These are phyloP conservation scores for Euphorbia celastroides DNA, from an alignment of 441 rosid genomes.

Conservation along the genomic window DNA sequence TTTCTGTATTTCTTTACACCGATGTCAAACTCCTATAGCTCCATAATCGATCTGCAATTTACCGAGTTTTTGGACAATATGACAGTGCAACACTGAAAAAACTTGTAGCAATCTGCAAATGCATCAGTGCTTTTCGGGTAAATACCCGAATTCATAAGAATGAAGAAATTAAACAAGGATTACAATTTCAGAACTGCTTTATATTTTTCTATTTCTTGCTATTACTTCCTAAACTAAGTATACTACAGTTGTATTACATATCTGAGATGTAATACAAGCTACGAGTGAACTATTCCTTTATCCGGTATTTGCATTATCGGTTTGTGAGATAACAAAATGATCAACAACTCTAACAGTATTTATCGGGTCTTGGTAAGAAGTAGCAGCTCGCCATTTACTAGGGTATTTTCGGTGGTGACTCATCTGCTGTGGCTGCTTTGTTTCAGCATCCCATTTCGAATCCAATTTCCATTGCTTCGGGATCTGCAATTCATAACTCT, in stretches of 20 bases:
- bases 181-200: conserved; percentile 1
- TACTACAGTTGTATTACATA: conserved; percentile 27
- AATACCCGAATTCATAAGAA: background rate
- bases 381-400: conserved; percentile 87
- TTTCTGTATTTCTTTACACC: background rate
- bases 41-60: background rate
- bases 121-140: background rate
- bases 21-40: background rate
- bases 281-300: conserved; percentile 33
- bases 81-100: background rate
- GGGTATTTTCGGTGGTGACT: conserved; percentile 64
- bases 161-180: background rate
- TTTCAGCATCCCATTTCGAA: conserved; percentile 77
- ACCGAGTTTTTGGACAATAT: background rate
- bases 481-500: conserved; percentile 40
- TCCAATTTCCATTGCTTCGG: conserved; percentile 97
- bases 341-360: conserved; percentile 78
- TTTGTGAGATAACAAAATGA: conserved; percentile 53
- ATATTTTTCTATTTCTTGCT: background rate
- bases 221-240: conserved; percentile 19
- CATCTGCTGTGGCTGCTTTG: conserved; percentile 49
- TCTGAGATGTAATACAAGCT: conserved; percentile 27
- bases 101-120: background rate
- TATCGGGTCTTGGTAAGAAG: conserved; percentile 64
- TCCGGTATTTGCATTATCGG: conserved; percentile 29